These are phyloP conservation scores for Lactifluus volemus DNA, from an alignment of 768 basidiomycete species.

Conservation along the genomic window DNA sequence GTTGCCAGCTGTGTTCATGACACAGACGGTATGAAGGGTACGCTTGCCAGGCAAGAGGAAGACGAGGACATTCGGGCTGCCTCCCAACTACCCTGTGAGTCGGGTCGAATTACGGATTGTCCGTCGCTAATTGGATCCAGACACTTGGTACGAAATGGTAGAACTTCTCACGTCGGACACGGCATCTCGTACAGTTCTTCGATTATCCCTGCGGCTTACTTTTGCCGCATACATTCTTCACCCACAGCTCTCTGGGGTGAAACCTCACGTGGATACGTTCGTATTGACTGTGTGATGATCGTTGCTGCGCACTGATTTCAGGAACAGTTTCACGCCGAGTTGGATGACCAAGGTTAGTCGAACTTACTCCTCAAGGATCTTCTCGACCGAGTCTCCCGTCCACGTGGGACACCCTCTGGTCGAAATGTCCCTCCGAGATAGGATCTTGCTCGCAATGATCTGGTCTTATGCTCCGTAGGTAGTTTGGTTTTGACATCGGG, in stretches of 20 bases:
- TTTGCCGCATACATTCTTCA: conserved; percentile 48
- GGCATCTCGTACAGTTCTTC: conserved; percentile 51
- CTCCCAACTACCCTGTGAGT: conserved; percentile 57
- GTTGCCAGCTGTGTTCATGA: conserved; percentile 24
- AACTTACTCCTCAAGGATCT: conserved; percentile 6
- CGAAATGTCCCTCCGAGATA: conserved; percentile 4
- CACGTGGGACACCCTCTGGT: background rate
- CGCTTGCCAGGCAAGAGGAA: conserved; percentile 35
- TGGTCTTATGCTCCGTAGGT: conserved; percentile 20
- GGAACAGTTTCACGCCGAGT: background rate
- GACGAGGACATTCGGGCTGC: conserved; percentile 50
- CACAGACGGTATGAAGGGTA: conserved; percentile 13
- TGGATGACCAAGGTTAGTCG: background rate
- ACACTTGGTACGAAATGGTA: conserved; percentile 43
- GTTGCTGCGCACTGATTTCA: conserved; percentile 14
- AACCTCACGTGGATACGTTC: conserved; percentile 17
- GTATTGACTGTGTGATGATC: background rate
- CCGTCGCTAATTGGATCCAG: conserved; percentile 29
- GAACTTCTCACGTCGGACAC: conserved; percentile 38
- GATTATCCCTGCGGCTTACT: conserved; percentile 46
- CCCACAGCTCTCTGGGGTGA: conserved; percentile 30
- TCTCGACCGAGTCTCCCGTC: background rate
- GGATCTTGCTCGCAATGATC: conserved; percentile 17
- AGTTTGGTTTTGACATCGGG: background rate
- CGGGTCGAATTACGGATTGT: background rate